Conservation (phyloP, 2,329 filamentous ascomycete species). For the Clarireedia homoeocarpa region DNA sequence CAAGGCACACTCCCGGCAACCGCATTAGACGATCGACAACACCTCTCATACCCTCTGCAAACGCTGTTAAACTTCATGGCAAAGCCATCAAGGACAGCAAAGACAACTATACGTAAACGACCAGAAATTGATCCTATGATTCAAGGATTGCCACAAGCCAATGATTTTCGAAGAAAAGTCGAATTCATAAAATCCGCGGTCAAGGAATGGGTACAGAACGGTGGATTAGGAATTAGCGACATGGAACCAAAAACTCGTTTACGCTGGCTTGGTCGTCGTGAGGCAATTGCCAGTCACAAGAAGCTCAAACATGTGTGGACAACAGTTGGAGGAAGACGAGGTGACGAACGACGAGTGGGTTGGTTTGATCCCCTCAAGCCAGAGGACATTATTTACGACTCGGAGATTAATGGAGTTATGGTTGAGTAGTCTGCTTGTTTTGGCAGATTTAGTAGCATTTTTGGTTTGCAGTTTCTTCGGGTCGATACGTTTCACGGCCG, state of each 20-base stretch:
- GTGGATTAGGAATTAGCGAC: conserved; percentile 60
- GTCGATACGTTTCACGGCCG: not conserved
- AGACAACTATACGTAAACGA: conserved; percentile 43
- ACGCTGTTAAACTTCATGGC: conserved; percentile 61
- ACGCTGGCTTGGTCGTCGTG: conserved; percentile 51
- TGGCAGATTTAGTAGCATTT: not conserved
- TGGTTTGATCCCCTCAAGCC: conserved; percentile 30
- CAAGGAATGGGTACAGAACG: conserved; percentile 62
- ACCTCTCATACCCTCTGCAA: conserved; percentile 64
- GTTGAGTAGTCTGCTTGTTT: conserved; percentile 4
- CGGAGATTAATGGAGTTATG: conserved; percentile 16
- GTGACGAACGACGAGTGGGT: conserved; percentile 38
- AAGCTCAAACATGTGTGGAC: conserved; percentile 61
- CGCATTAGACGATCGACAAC: conserved; percentile 62
- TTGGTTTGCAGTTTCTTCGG: not conserved
- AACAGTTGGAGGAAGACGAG: conserved; percentile 55
- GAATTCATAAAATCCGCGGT: conserved; percentile 63
- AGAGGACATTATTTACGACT: conserved; percentile 24
- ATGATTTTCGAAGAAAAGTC: conserved; percentile 67
- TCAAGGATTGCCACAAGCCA: conserved; percentile 60
- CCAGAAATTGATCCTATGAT: conserved; percentile 54
- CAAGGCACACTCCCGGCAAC: conserved; percentile 62
- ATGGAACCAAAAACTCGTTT: conserved; percentile 45
- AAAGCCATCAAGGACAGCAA: conserved; percentile 39
- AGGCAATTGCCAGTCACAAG: conserved; percentile 42